Evolutionary conservation across 352 stramenopile species (phyloP).

Genomic region (Phytophthora idaei): DNA sequence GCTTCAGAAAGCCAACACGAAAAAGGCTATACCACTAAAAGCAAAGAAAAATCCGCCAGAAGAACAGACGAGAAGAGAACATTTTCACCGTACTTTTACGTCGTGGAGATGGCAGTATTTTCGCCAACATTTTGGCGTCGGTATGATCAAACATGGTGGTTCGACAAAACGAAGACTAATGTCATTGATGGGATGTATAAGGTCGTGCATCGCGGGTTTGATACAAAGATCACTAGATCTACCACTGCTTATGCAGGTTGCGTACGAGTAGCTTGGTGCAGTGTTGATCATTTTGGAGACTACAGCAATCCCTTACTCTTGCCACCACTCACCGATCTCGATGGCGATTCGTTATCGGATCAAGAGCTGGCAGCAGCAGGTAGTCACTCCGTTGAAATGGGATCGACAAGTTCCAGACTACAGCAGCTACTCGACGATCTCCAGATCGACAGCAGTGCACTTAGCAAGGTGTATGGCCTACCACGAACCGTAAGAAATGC

Average conservation of each 20-base stretch:
- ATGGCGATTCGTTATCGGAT: not conserved
- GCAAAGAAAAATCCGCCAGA: not conserved
- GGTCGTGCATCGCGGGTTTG: slow-evolving; percentile 52
- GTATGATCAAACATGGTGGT: slow-evolving; percentile 85
- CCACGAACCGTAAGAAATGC: slow-evolving; percentile 8
- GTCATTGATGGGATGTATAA: slow-evolving; percentile 72
- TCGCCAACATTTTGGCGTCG: slow-evolving; percentile 73
- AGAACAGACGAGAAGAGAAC: not conserved
- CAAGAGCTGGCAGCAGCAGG: not conserved
- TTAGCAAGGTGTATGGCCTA: slow-evolving; percentile 23
- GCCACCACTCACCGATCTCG: slow-evolving; percentile 23
- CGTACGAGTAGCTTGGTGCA: slow-evolving; percentile 64
- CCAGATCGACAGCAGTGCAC: not conserved
- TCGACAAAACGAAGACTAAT: slow-evolving; percentile 71
- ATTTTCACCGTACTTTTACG: slow-evolving; percentile 57
- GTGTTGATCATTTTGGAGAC: slow-evolving; percentile 46
- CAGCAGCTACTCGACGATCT: slow-evolving; percentile 26
- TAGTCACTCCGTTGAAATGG: slow-evolving; percentile 15
- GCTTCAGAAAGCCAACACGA: not conserved
- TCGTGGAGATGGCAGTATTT: slow-evolving; percentile 71
- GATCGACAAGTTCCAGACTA: slow-evolving; percentile 23
- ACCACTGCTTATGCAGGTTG: slow-evolving; percentile 64
- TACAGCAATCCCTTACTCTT: slow-evolving; percentile 67
- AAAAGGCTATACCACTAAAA: not conserved
- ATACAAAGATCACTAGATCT: slow-evolving; percentile 43